Conservation (phyloP, 2,329 filamentous ascomycete genomes). For the Coniochaeta hoffmannii region DNA sequence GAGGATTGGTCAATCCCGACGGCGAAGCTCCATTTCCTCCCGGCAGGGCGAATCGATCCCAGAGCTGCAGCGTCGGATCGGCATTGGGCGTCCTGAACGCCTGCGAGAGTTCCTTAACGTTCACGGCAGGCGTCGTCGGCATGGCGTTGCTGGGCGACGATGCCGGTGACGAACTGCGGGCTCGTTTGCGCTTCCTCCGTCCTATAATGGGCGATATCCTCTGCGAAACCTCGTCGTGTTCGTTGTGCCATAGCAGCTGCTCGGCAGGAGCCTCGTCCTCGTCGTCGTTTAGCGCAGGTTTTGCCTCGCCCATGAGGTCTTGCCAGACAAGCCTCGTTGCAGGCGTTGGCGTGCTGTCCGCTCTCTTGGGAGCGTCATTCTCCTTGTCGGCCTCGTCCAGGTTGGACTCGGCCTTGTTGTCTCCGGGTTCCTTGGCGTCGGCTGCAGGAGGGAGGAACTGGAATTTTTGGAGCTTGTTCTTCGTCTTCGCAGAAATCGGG, state of each 20-base stretch:
- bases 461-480: slow-evolving; percentile 51
- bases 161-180: slow-evolving; percentile 65
- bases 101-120: slow-evolving; percentile 50
- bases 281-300: slow-evolving; percentile 25
- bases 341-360: slow-evolving; percentile 35
- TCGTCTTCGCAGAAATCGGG: slow-evolving; percentile 50
- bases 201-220: slow-evolving; percentile 40
- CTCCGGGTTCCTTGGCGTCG: slow-evolving; percentile 11
- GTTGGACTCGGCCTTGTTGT: slow-evolving; percentile 10
- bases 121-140: slow-evolving; percentile 37
- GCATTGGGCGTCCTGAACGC: slow-evolving; percentile 59
- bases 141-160: slow-evolving; percentile 55
- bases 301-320: slow-evolving; percentile 44
- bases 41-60: slow-evolving; percentile 64
- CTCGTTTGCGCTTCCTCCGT: slow-evolving; percentile 55
- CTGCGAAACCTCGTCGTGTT: slow-evolving; percentile 31
- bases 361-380: slow-evolving; percentile 8
- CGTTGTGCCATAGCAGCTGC: slow-evolving; percentile 53
- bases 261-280: slow-evolving; percentile 51
- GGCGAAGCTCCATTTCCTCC: slow-evolving; percentile 33
- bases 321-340: slow-evolving; percentile 47
- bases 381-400: slow-evolving; percentile 7
- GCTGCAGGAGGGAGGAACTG: slow-evolving; percentile 38
- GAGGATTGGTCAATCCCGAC: slow-evolving; percentile 44
- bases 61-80: slow-evolving; percentile 67